A percentile compares a stretch with the other conserved stretches of the same genome.
Conservation (phyloP, 495 filamentous ascomycete species). For the Parathielavia hyrcaniae region DNA sequence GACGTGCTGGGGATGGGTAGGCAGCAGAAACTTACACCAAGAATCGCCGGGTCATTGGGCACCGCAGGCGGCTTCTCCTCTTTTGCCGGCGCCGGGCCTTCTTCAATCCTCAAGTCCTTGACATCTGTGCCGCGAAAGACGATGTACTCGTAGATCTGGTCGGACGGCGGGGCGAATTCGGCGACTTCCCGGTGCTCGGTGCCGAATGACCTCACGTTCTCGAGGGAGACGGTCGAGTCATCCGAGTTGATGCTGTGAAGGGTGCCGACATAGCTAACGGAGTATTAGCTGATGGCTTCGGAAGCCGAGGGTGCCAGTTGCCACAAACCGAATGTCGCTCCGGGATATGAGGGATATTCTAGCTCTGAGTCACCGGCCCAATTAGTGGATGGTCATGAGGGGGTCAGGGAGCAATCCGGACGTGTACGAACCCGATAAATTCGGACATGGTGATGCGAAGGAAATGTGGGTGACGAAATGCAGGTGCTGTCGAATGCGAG, state of each 20-base stretch:
- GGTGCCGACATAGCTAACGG: slow-evolving; percentile 78
- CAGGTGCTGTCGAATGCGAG: slow-evolving; percentile 5
- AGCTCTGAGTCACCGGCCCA: slow-evolving; percentile 43
- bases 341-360: slow-evolving; percentile 89
- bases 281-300: slow-evolving; percentile 2
- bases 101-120: slow-evolving; percentile 90
- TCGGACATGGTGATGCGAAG: slow-evolving; percentile 40
- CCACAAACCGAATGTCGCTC: slow-evolving; percentile 84
- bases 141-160: slow-evolving; percentile 94
- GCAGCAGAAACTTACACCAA: slow-evolving; percentile 69
- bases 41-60: slow-evolving; percentile 92
- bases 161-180: slow-evolving; percentile 73
- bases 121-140: slow-evolving; percentile 98
- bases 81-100: slow-evolving; percentile 56
- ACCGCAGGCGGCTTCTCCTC: slow-evolving; percentile 70
- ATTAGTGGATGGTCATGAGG: slow-evolving; percentile 24
- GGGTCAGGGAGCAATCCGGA: neutral
- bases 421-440: slow-evolving; percentile 43
- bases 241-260: slow-evolving; percentile 98
- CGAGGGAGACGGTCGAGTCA: slow-evolving; percentile 88
- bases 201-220: slow-evolving; percentile 87
- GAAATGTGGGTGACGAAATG: slow-evolving; percentile 10
- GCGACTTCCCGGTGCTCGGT: slow-evolving; percentile 79
- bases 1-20: neutral
- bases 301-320: slow-evolving; percentile 13